Evolutionary conservation across 2,329 filamentous ascomycete genomes (phyloP).

Genomic region (Harringtonia lauricola): DNA sequence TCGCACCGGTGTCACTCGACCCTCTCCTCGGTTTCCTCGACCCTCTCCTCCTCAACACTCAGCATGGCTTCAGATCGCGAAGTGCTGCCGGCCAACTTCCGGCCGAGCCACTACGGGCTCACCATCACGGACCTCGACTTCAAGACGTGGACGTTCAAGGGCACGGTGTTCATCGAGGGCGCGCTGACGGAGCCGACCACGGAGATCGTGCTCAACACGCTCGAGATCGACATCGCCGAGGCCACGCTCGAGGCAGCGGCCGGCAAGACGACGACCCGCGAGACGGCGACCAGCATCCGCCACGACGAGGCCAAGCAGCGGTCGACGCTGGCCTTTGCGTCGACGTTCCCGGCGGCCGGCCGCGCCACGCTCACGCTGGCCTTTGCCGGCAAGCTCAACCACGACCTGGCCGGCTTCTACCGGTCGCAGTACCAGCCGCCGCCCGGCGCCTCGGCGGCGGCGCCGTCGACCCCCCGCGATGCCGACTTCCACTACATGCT

Average conservation of each 20-base stretch:
- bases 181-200: conserved; percentile 61
- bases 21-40: neutral
- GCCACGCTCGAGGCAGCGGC: conserved; percentile 49
- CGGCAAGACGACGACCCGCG: conserved; percentile 42
- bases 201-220: conserved; percentile 72
- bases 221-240: conserved; percentile 67
- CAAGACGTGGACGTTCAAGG: conserved; percentile 63
- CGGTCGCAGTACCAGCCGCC: conserved; percentile 69
- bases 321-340: conserved; percentile 61
- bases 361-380: conserved; percentile 48
- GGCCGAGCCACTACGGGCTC: conserved; percentile 77
- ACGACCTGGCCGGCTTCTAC: conserved; percentile 98
- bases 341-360: conserved; percentile 50
- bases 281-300: conserved; percentile 55
- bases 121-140: conserved; percentile 77
- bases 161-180: conserved; percentile 65
- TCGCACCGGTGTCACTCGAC: neutral
- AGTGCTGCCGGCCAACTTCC: conserved; percentile 53
- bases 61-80: conserved; percentile 46
- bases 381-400: conserved; percentile 73
- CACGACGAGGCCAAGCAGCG: conserved; percentile 82
- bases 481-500: conserved; percentile 63
- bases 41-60: neutral
- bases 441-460: conserved; percentile 43
- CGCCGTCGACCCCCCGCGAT: conserved; percentile 67